Conservation (phyloP, 2,329 filamentous ascomycete genomes). For the Ophiocordyceps australis region DNA sequence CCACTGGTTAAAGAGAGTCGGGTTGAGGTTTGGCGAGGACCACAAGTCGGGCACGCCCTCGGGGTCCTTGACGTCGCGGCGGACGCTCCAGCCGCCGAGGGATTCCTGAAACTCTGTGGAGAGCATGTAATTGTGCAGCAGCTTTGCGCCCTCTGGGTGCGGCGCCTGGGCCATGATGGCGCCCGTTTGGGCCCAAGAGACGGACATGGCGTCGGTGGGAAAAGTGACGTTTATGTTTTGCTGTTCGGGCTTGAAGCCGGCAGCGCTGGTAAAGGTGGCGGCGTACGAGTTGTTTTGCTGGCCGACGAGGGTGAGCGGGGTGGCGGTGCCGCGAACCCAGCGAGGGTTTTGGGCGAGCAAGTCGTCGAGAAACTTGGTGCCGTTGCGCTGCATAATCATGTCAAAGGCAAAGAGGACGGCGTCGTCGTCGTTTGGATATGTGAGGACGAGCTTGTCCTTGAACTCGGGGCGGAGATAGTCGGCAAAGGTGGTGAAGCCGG, state of each 20-base stretch:
- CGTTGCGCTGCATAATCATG: slow-evolving; percentile 19
- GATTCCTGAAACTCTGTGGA: slow-evolving; percentile 18
- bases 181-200: slow-evolving; percentile 27
- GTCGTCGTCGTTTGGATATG: slow-evolving; percentile 40
- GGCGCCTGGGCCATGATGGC: slow-evolving; percentile 29
- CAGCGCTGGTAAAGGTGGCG: slow-evolving; percentile 14
- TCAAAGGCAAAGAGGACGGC: slow-evolving; percentile 32
- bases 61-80: slow-evolving; percentile 13
- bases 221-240: slow-evolving; percentile 9
- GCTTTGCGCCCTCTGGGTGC: slow-evolving; percentile 29
- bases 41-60: slow-evolving; percentile 8
- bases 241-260: slow-evolving; percentile 4
- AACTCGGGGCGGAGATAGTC: slow-evolving; percentile 28
- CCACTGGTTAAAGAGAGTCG: slow-evolving; percentile 17
- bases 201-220: slow-evolving; percentile 20
- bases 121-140: slow-evolving; percentile 27
- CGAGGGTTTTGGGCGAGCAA: slow-evolving; percentile 27
- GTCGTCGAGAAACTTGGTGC: slow-evolving; percentile 24
- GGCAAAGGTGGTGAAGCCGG: slow-evolving; percentile 15
- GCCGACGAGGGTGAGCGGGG: slow-evolving; percentile 16
- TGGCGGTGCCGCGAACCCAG: slow-evolving; percentile 33
- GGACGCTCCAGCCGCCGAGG: slow-evolving; percentile 14
- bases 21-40: slow-evolving; percentile 14
- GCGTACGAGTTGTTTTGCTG: slow-evolving; percentile 10
- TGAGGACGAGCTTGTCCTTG: slow-evolving; percentile 33